These are phyloP conservation scores for Dendrobium huoshanense DNA, from an alignment of 106 monocot species.

Conservation along the genomic window DNA sequence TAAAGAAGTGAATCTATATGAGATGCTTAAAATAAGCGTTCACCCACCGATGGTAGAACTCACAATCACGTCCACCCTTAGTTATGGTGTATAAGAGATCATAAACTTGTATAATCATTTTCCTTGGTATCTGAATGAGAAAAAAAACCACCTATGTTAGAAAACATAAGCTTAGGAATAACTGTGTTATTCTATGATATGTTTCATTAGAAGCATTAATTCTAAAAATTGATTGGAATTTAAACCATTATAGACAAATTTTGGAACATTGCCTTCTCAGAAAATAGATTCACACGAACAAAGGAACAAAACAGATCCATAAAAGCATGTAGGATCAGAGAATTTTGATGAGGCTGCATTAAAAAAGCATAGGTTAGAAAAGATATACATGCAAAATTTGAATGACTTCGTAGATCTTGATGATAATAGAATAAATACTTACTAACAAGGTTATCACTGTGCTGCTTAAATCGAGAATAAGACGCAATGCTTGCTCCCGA, in stretches of 20 bases:
- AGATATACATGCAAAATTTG: no score
- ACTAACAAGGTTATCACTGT: constrained; percentile 97
- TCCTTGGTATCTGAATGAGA: constrained; percentile 87
- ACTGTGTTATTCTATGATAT: background rate
- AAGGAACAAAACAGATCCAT: constrained; percentile 99
- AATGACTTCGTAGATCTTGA: background rate
- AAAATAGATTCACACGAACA: constrained; percentile 89
- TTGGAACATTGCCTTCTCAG: constrained; percentile 61
- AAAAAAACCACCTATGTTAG: constrained; percentile 9
- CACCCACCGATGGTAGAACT: constrained; percentile 87
- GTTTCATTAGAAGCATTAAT: background rate
- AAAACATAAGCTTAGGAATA: background rate
- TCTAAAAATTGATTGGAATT: background rate
- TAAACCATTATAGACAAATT: background rate
- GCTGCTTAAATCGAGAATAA: constrained; percentile 94
- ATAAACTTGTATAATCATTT: constrained; percentile 94
- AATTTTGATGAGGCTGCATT: constrained; percentile 97
- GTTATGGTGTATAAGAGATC: constrained; percentile 74
- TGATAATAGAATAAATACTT: constrained; percentile 11
- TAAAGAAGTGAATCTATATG: background rate
- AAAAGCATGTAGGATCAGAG: constrained; percentile 95
- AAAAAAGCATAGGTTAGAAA: background rate
- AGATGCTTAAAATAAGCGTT: background rate
- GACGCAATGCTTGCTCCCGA: constrained; percentile 88
- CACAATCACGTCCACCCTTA: constrained; percentile 90